Evolutionary conservation across 2,329 filamentous ascomycete genomes (phyloP).

Genomic region (Diaporthe citrichinensis): DNA sequence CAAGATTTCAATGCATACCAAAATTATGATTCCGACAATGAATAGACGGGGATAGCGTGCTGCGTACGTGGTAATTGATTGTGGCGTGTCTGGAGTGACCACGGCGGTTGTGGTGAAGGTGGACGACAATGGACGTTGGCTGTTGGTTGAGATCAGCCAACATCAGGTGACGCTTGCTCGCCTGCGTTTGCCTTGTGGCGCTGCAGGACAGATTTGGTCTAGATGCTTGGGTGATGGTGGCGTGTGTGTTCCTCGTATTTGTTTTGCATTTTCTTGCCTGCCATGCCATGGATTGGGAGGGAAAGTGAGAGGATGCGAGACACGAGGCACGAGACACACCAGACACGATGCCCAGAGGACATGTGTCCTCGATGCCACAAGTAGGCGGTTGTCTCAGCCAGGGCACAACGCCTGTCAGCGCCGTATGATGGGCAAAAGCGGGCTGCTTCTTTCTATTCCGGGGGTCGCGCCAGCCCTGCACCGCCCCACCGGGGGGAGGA

Average conservation of each 20-base stretch:
- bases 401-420: conserved; percentile 12
- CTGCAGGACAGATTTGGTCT: background rate
- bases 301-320: background rate
- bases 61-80: background rate
- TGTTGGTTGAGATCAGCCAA: background rate
- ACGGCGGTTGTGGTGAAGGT: too few relatives aligned
- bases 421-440: conserved; percentile 6
- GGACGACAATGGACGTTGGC: background rate
- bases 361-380: conserved; percentile 13
- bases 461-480: conserved; percentile 2
- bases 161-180: background rate
- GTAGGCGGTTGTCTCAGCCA: conserved; percentile 25
- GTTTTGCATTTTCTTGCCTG: background rate
- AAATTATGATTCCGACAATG: background rate
- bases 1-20: conserved; percentile 24
- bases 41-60: background rate
- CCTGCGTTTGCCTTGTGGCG: background rate
- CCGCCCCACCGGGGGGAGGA: conserved; percentile 4
- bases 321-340: conserved; percentile 8
- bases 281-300: background rate
- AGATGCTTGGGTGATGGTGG: background rate
- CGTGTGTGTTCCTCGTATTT: background rate
- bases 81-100: background rate
- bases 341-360: conserved; percentile 15
- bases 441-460: conserved; percentile 11